Evolutionary conservation across 139 green algal genomes (phyloP), one percentile per base, ranked within the genome.

Genomic region (Coelastrella sp.): DNA sequence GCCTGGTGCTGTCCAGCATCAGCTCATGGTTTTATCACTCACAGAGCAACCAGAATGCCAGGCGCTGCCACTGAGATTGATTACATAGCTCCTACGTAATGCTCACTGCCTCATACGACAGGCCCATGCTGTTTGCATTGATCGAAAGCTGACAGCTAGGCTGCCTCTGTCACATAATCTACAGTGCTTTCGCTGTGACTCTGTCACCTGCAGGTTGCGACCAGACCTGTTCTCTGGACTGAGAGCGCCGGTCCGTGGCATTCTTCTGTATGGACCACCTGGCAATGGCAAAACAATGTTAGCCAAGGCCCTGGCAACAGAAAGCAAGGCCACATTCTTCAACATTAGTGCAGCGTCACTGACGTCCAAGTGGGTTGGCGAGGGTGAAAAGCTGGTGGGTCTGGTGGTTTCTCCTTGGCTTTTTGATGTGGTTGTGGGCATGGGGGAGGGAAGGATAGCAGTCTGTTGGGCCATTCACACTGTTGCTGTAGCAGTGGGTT

Each of bases 371-470:
- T 98, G 93, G 94, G 96, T 98, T 59, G 97, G 97, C 11, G 97
- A 99, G 85, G 96, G 95, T 16, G 97, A 99, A 94, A 98, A 99
- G 95, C 95, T 99, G 74, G 96, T 99, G 59, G 90, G 95, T n/a
- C 68, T 56, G 16, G 32, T 8, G 1, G 5, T 71, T 71, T 10
- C 61, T 19, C 10, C 61, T 71, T 71, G 61, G 11, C 8, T 71
- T 10, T 10, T 71, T 71, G 8, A 71, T 19, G 61, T 13, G 8
- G 10, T 13, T 47, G 32, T 47, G 32, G 32, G 32, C 32, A 47
- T 47, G 32, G 32, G 32, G 32, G 32, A 47, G 32, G 32, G 32
- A 47, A 47, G 32, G 32, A 47, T 47, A 47, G 32, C 32, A 47
- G 32, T 47, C 32, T 47, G 32, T 47, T 47, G 32, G 32, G 32